Conservation (phyloP, 306 rosid genomes). For the Gleditsia sinensis region DNA sequence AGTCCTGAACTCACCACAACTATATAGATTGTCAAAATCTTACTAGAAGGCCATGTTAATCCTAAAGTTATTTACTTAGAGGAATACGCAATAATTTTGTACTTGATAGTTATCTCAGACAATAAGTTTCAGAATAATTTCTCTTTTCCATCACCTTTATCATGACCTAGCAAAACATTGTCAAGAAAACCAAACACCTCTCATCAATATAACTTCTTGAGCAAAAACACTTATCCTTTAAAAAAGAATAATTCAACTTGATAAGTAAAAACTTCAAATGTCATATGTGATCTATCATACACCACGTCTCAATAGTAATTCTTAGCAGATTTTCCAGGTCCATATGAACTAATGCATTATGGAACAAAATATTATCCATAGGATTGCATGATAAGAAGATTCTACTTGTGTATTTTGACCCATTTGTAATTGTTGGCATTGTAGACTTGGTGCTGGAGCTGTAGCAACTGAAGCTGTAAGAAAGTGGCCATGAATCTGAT, state of each 20-base stretch:
- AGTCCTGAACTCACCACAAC: slow-evolving; percentile 3
- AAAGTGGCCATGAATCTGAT: slow-evolving; percentile 26
- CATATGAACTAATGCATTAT: slow-evolving; percentile 22
- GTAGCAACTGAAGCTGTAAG: slow-evolving; percentile 43
- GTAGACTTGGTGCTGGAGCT: slow-evolving; percentile 98
- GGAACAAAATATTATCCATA: slow-evolving; percentile 22
- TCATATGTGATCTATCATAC: slow-evolving; percentile 16
- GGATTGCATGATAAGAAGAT: slow-evolving; percentile 26
- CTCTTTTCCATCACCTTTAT: neutral
- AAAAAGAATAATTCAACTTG: neutral
- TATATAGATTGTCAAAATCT: slow-evolving; percentile 3
- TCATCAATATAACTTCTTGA: neutral
- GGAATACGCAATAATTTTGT: neutral
- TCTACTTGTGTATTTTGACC: slow-evolving; percentile 34
- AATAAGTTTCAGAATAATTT: neutral
- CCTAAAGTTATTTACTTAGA: neutral
- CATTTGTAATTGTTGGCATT: slow-evolving; percentile 40
- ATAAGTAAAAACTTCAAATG: neutral
- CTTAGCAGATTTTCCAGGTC: neutral
- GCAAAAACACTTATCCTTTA: neutral
- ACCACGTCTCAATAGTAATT: slow-evolving; percentile 21
- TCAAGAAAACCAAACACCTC: neutral
- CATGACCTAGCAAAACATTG: slow-evolving; percentile 6
- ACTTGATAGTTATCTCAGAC: neutral
- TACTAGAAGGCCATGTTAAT: neutral